Base-by-base conservation (phyloP, 768 basidiomycete genomes). In the Termitomyces sp. region DNA sequence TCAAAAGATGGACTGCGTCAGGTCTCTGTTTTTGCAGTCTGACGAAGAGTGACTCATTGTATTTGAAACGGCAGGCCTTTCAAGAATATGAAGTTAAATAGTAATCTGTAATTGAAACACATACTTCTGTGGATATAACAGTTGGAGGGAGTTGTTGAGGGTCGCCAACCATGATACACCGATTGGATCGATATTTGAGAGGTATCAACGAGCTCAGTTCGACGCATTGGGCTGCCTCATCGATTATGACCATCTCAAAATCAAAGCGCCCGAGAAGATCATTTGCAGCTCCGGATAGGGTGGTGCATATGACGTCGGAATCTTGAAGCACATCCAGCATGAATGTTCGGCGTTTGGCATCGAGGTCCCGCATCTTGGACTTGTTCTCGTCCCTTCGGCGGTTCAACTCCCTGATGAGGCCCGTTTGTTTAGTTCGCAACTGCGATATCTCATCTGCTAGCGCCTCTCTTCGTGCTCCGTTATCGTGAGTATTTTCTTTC, bases 91-190 rank as follows among this genome's bases (percentile, higher is more conserved):
- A 52, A 48, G 62, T 44, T 55, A n/a, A 53, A 62, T 26, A 55
- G 31, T 6, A 46, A 24, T 34, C 20, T 53, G 24, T 37, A n/a
- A 5, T 1, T 3, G 8, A 20, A 51, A 53, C 48, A 59, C 67
- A 49, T 54, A 74, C 80, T 67, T 80, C 71, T 65, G 69, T 74
- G 1, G 81, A 83, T 48, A 82, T 67, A 32, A 79, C 75, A 2
- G 97, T 99, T 0, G 97, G 97, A 2, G 97, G 94, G n/a, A 99
- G 79, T 66, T 99, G 97, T 65, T 92, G 86, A 53, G 92, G 92
- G 69, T 94, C 92, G 76, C 97, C 97, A 49, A 99, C 95, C 85
- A 99, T 86, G 57, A 98, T 84, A 66, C 93, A 97, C 31, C 86
- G 83, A 52, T 78, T 79, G 61, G 86, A 90, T 29, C 80, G 81